Evolutionary conservation across 2,329 filamentous ascomycete species (phyloP).

Genomic region (Chaetomium olivaceum): DNA sequence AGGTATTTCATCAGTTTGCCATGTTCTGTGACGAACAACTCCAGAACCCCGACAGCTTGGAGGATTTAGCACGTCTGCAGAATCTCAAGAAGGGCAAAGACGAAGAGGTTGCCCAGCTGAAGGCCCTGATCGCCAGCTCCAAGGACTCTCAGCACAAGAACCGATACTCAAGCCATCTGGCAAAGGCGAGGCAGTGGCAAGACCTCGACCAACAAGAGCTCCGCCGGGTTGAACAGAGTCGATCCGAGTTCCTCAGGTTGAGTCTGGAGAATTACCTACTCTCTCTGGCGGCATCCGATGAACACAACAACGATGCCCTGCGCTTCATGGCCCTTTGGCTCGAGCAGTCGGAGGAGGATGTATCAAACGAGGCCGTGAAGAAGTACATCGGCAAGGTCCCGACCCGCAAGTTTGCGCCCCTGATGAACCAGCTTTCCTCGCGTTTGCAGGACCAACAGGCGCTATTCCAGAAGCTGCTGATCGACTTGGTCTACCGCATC

Average conservation of each 20-base stretch:
- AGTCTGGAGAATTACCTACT: conserved; percentile 93
- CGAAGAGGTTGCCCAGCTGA: conserved; percentile 75
- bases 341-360: conserved; percentile 73
- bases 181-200: conserved; percentile 82
- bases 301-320: conserved; percentile 84
- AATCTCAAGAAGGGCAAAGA: conserved; percentile 78
- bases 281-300: conserved; percentile 79
- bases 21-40: conserved; percentile 93
- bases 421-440: conserved; percentile 98
- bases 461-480: conserved; percentile 75
- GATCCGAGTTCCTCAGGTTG: conserved; percentile 80
- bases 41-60: conserved; percentile 78
- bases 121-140: conserved; percentile 56
- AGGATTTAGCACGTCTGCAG: conserved; percentile 80
- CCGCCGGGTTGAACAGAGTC: conserved; percentile 71
- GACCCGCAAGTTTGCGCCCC: conserved; percentile 84
- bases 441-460: conserved; percentile 71
- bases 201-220: conserved; percentile 89
- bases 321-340: conserved; percentile 95
- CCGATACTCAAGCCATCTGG: conserved; percentile 60
- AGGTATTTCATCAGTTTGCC: conserved; percentile 93
- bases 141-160: conserved; percentile 55
- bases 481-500: conserved; percentile 74
- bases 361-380: conserved; percentile 75
- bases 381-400: conserved; percentile 72